Evolutionary conservation across 2,329 filamentous ascomycete genomes (phyloP).

Genomic region (Diaporthe sp.): DNA sequence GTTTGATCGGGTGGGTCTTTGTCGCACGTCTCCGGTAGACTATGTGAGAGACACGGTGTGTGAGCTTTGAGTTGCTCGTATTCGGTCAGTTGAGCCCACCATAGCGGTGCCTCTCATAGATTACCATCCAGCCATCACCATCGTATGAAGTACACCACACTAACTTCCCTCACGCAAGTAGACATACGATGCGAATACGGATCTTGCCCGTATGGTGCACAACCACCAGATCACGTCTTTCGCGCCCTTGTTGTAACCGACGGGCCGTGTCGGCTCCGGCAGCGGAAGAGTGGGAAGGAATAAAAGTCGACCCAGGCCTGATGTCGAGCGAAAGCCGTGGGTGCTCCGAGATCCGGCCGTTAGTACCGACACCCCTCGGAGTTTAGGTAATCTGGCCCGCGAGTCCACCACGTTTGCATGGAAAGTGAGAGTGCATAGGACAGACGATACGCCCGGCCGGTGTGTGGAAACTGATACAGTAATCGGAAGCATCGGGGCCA

Average conservation of each 20-base stretch:
- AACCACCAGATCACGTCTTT: neutral
- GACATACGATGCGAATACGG: neutral
- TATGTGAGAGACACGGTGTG: neutral
- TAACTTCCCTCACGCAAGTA: neutral
- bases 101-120: neutral
- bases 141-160: neutral
- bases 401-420: neutral
- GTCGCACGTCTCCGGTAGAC: neutral
- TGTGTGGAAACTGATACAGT: neutral
- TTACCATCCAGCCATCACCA: neutral
- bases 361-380: neutral
- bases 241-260: neutral
- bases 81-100: neutral
- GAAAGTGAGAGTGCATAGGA: neutral
- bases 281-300: neutral
- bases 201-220: conserved; percentile 4
- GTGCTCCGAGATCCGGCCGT: conserved; percentile 3
- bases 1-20: neutral
- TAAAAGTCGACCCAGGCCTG: neutral
- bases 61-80: neutral
- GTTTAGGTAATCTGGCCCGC: neutral
- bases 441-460: neutral
- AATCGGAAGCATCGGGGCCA: conserved; percentile 4
- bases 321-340: neutral
- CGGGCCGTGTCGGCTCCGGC: conserved; percentile 14